These are phyloP conservation scores for Penicillium sp. DNA, from an alignment of 2,329 filamentous ascomycete genomes.

Conservation along the genomic window DNA sequence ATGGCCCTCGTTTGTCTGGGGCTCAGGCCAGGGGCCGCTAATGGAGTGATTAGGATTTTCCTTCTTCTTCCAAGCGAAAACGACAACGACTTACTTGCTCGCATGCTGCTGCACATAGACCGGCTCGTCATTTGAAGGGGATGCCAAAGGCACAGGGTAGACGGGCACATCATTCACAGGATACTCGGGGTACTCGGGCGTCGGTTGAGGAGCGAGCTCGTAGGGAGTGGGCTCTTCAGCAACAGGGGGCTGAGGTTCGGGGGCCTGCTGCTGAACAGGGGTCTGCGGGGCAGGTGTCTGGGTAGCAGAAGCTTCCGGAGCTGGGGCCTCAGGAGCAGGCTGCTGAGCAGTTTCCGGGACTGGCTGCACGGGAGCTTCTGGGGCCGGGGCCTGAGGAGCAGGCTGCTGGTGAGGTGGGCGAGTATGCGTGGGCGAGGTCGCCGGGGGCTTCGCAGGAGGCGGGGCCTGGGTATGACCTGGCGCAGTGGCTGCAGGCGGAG, in stretches of 20 bases:
- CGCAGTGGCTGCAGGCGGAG: neutral
- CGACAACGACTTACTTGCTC: slow-evolving; percentile 3
- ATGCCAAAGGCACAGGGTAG: slow-evolving; percentile 6
- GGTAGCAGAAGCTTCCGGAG: neutral
- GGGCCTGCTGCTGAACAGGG: neutral
- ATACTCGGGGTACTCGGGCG: neutral
- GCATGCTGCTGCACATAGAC: slow-evolving; percentile 15
- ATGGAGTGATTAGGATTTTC: neutral
- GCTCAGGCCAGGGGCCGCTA: slow-evolving; percentile 19
- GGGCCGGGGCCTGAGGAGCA: slow-evolving; percentile 4
- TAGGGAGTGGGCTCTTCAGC: slow-evolving; percentile 1
- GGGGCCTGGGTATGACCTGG: neutral
- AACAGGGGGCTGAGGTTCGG: neutral
- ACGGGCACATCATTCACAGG: neutral
- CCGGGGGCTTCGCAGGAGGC: slow-evolving; percentile 5
- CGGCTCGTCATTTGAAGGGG: slow-evolving; percentile 13
- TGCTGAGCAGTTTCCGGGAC: neutral
- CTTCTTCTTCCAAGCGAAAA: neutral
- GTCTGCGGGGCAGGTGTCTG: neutral
- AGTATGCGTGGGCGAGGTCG: neutral
- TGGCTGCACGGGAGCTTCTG: neutral
- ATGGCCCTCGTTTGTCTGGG: slow-evolving; percentile 14
- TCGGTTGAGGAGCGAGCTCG: neutral
- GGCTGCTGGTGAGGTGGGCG: slow-evolving; percentile 10
- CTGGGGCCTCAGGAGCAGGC: neutral